Evolutionary conservation across 805 yeast species (phyloP), one percentile per base, ranked within the genome.

Genomic region (Zygosaccharomyces lentus): DNA sequence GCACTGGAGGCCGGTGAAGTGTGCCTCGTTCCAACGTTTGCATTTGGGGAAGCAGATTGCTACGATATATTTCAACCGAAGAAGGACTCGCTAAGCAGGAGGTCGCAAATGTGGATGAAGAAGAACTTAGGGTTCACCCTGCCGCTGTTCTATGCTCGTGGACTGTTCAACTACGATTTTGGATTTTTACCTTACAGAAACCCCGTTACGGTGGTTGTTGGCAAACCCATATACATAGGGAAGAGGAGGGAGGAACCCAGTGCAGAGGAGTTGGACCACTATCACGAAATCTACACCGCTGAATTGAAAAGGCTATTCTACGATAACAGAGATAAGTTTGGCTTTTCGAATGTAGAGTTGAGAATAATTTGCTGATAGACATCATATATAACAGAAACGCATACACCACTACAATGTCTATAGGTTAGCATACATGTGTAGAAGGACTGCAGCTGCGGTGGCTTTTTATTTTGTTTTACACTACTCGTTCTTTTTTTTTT

Each of bases 101-200:
- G 70, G 45, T 62, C 84, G 43, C 98, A 91, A 64, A 64, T 75
- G 27, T 78, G 87, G 80, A 62, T 91, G 59, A 91, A 93, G 57
- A 70, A 70, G 24, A 72, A 68, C 30, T 74, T 81, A 43, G 93
- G 91, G 1, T 91, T 91, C 66, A 90, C 99, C 0, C 58, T 93
- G 4, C 99, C 99, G 1, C 77, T 93, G 40, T 85, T 93, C 68
- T 83, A 87, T 61, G 96, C 96, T 1, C 73, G 98, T 37, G 97
- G 98, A 0, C 73, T 93, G 0, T 90, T 91, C 67, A 87, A 91
- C 58, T 87, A 90, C 57, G 96, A 89, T 61, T 87, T 85, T 68
- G 99, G 99, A 0, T 67, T 93, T 25, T 66, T 93, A 47, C 98
- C 99, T 1, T 90, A 79, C 62, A 74, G 97, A 53, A 77, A 82